These are phyloP conservation scores for Pichia sp. DNA, from an alignment of 1,139 yeast genomes.

Conservation along the genomic window DNA sequence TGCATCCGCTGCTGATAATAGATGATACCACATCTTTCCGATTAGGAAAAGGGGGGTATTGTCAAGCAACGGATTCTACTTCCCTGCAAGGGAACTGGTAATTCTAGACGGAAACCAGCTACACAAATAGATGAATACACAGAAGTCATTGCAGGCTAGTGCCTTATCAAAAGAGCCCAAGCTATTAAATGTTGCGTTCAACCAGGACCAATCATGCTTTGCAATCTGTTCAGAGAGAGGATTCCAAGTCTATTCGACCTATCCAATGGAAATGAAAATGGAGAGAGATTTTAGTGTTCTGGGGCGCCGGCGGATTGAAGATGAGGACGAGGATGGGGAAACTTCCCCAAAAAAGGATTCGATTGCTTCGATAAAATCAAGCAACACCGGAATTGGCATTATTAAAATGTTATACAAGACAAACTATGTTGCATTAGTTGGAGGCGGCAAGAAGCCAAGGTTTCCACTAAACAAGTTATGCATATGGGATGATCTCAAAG, in stretches of 20 bases:
- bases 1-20: not conserved
- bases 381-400: conserved; percentile 59
- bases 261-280: conserved; percentile 80
- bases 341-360: not conserved
- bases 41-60: not conserved
- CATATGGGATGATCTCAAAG: conserved; percentile 88
- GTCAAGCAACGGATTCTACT: not conserved
- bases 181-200: conserved; percentile 63
- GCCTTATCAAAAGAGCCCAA: conserved; percentile 34
- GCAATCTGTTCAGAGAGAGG: conserved; percentile 81
- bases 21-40: not conserved
- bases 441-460: conserved; percentile 79
- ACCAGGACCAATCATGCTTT: conserved; percentile 89
- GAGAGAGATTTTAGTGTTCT: conserved; percentile 46
- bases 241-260: conserved; percentile 80
- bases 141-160: conserved; percentile 32
- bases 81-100: not conserved
- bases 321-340: not conserved
- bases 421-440: conserved; percentile 82
- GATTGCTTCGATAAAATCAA: not conserved
- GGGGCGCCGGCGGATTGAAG: not conserved
- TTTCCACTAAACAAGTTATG: conserved; percentile 73
- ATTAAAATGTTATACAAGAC: conserved; percentile 85
- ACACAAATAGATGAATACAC: conserved; percentile 38
- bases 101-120: not conserved